Percentiles rank a stretch among this genome's conserved stretches.
Evolutionary conservation across 2,329 filamentous ascomycete species (phyloP).

Genomic region (Emmonsiellopsis sp.): DNA sequence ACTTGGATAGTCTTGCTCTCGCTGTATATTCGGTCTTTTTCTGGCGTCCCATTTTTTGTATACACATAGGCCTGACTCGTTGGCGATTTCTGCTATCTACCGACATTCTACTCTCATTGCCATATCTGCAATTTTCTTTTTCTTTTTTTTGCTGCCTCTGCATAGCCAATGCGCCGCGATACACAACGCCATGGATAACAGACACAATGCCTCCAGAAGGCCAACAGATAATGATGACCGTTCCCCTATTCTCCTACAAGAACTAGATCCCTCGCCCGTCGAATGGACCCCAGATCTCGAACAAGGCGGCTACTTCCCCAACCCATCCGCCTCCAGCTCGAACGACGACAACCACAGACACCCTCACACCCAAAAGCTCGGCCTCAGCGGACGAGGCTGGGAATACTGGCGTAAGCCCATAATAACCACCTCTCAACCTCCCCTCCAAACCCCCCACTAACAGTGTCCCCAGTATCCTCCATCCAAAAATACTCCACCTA

Average conservation of each 20-base stretch:
- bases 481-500: conserved; percentile 87
- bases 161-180: no score
- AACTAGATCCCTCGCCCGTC: conserved; percentile 76
- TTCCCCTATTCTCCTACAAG: conserved; percentile 42
- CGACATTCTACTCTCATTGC: no score
- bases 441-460: neutral
- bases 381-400: conserved; percentile 59
- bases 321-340: conserved; percentile 1
- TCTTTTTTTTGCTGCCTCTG: no score
- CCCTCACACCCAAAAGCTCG: conserved; percentile 20
- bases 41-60: no score
- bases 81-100: no score
- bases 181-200: neutral
- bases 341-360: conserved; percentile 8
- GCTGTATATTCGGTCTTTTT: no score
- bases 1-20: no score
- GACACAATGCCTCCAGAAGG: neutral
- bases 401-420: conserved; percentile 60
- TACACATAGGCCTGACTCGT: no score
- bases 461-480: conserved; percentile 48
- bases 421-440: neutral
- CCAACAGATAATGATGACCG: neutral
- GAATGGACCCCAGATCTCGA: conserved; percentile 39
- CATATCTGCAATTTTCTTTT: no score
- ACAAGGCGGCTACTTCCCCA: conserved; percentile 38